Conservation (phyloP, 768 basidiomycete species). For the Termitomyces sp. region DNA sequence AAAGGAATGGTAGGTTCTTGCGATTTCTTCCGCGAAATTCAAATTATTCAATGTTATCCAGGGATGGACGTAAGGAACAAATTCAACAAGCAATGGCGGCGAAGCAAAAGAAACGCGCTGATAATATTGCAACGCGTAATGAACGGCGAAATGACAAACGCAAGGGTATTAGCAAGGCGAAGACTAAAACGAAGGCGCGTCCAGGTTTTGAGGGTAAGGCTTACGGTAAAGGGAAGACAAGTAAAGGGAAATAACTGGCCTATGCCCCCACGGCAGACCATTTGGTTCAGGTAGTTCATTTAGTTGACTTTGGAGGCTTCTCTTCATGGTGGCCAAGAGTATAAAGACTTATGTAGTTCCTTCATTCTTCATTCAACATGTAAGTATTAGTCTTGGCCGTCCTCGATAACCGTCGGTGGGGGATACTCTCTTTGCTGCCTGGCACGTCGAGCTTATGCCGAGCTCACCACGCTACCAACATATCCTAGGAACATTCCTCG, state of each 20-base stretch:
- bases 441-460: too few species aligned
- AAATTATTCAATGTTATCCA: conserved; percentile 25
- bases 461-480: too few species aligned
- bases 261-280: neutral
- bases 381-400: neutral
- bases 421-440: too few species aligned
- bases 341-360: neutral
- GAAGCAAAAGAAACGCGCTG: conserved; percentile 84
- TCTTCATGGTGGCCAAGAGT: neutral
- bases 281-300: neutral
- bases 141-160: conserved; percentile 74
- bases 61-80: conserved; percentile 86
- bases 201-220: conserved; percentile 89
- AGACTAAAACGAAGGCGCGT: conserved; percentile 63
- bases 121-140: conserved; percentile 85
- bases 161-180: conserved; percentile 44
- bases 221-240: conserved; percentile 47
- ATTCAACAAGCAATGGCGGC: conserved; percentile 72
- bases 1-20: conserved; percentile 65
- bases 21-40: neutral
- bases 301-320: neutral
- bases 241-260: conserved; percentile 18
- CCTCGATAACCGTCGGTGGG: too few species aligned
- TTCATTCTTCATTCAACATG: neutral
- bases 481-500: too few species aligned